Evolutionary conservation across 805 yeast species (phyloP).

Genomic region (Candida xyloterini): DNA sequence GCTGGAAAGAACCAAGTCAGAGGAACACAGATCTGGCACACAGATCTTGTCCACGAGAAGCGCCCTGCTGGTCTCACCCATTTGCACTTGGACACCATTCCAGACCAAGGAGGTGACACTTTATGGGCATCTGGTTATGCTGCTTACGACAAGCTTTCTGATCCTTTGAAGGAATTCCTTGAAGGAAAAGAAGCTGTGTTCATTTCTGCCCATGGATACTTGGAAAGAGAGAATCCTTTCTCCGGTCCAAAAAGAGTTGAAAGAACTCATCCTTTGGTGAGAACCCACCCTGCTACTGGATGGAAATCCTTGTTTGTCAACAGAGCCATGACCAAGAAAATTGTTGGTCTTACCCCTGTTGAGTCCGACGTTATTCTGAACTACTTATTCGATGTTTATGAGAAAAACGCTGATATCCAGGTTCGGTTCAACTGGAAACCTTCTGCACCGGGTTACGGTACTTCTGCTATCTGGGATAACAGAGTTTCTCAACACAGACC

Average conservation of each 20-base stretch:
- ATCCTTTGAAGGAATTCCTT: conserved; percentile 46
- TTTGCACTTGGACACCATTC: conserved; percentile 50
- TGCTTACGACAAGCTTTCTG: conserved; percentile 54
- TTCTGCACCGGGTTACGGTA: conserved; percentile 38
- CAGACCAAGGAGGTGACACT: conserved; percentile 54
- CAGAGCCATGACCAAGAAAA: conserved; percentile 47
- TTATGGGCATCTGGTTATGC: conserved; percentile 58
- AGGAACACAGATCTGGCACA: conserved; percentile 42
- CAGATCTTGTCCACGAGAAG: conserved; percentile 53
- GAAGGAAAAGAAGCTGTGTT: conserved; percentile 51
- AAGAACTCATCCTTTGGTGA: conserved; percentile 57
- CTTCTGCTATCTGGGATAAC: conserved; percentile 50
- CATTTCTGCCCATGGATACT: conserved; percentile 39
- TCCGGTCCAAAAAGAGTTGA: conserved; percentile 46
- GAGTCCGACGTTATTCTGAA: conserved; percentile 49
- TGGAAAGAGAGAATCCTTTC: conserved; percentile 42
- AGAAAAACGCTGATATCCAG: conserved; percentile 53
- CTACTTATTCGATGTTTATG: conserved; percentile 41
- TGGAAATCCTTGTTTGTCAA: conserved; percentile 57
- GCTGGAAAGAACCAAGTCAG: conserved; percentile 8
- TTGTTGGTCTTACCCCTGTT: conserved; percentile 49
- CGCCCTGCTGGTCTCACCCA: conserved; percentile 57
- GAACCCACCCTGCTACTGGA: conserved; percentile 66
- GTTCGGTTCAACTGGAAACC: conserved; percentile 48
- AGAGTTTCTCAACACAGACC: conserved; percentile 44